Base-by-base conservation (phyloP, 108 stramenopile genomes). In the Stephanodiscus minutulus region DNA sequence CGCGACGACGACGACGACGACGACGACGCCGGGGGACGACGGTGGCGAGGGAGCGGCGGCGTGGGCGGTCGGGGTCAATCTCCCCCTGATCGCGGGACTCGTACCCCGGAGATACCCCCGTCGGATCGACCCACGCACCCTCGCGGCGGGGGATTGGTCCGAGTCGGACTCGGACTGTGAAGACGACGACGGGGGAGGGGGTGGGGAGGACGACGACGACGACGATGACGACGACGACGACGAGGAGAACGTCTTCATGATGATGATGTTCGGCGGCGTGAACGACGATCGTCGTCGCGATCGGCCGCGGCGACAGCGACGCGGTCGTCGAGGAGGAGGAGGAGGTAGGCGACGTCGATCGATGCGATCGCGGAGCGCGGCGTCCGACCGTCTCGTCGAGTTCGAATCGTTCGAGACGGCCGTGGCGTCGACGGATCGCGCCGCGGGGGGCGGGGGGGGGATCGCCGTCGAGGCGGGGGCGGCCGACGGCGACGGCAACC, bases 21-120 rank as follows among this genome's bases (percentile, higher is more conserved):
- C 24, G 28, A 33, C 65, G 20, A 4, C 49, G 47, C 0, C 39
- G 2, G 12, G 21, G 35, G 5, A n/a, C 39, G 39, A 39, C 39
- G 11, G 3, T 8, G n/a, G 25, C 1, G 27, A 66, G 6, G 47
- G 50, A 28, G 28, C 18, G 49, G 20, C 0, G 29, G 47, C 0
- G 17, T 0, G 12, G 21, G 35, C 0, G 21, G 24, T 20, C 50
- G 31, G 3, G 17, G 67, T 68, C 50, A 68, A 68, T 29, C 52
- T 68, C 28, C 67, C 67, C 12, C 3, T 68, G 37, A 18, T 68
- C 1, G 41, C 55, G 0, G 67, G 67, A 24, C 12, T 68, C 24
- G 15, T 68, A 15, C 50, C 54, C 53, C 39, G 17, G 9, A 36
- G 67, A 17, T 68, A 68, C 39, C 67, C 67, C 17, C 67, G 56